Base-by-base conservation (phyloP, 345 rosid genomes). In the Toxicodendron radicans region DNA sequence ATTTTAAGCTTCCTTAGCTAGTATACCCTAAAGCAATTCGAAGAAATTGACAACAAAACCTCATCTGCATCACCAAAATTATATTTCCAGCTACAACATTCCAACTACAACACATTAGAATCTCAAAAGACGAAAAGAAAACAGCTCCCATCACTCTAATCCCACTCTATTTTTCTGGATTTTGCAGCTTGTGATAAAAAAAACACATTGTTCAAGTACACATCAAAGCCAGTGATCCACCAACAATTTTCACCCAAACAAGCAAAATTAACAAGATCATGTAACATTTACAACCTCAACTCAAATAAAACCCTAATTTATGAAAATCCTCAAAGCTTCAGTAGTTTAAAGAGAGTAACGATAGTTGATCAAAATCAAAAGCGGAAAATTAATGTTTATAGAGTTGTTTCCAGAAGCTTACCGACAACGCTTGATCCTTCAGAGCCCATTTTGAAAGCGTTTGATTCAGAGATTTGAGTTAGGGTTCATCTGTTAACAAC, bases 341-440 rank as follows among this genome's bases (percentile, higher is more conserved):
- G 16, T 43, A 17, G 8, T 18, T 23, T 17, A 51, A 45, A 53
- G 58, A 58, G 23, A 33, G 23, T 17, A 68, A 23, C 56, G 18
- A 56, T 30, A 17, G 2, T 45, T 33, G n/a, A 71, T 18, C 60
- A 48, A 54, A 18, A 5, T 54, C 0, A 14, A 13, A 51, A 4
- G n/a, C 54, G n/a, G 18, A 51, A 51, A 51, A 13, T 27, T 18
- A 2, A 63, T 48, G 10, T 23, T 51, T 24, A 11, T 24, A 11
- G 23, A 58, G 58, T 21, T 73, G 21, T n/a, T 1, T 45, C 33
- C 5, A 33, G 17, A 56, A 12, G 57, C 86, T 73, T 72, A 86
- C 90, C 90, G 21, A 84, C 86, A 64, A 86, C 90, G 10, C 76
- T 70, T 32, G 87, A 79, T 79, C 82, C 85, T 81, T 86, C 90